Base-by-base conservation (phyloP, 2,329 filamentous ascomycete species). In the Fonsecaea pugnacius region DNA sequence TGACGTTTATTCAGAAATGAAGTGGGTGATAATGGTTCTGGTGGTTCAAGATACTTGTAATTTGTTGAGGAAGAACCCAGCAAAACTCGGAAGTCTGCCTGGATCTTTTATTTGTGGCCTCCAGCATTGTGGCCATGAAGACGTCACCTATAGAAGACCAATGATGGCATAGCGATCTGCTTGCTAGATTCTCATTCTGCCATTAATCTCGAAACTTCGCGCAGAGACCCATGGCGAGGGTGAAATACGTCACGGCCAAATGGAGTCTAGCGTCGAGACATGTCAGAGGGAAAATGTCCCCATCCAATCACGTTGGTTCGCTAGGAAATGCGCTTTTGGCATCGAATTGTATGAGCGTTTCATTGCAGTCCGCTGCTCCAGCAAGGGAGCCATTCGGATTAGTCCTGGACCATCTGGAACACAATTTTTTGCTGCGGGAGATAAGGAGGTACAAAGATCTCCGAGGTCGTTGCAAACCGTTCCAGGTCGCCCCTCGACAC, bases 121-220 rank as follows among this genome's bases (percentile, higher is more conserved):
- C 10, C 2, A 24, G 18, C 21, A 48, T 24, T 24, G 18, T 27
- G 43, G 43, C 18, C 21, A 9, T 21, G 18, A 48, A 48, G 43
- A 48, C 43, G 43, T 48, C 43, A 48, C 43, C 24, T 10, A 24
- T 48, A 2, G 21, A 24, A 21, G 21, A 10, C 43, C 43, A 48
- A 48, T 48, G 43, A 48, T 48, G 43, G 43, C 43, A 24, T 21
- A 21, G 43, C 56, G 32, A 55, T 50, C 43, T 48, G 9, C 43
- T 27, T 48, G 43, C 43, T 18, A 48, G 18, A 10, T 24, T 27
- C 21, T 27, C 43, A 24, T 48, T 46, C n/a, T 48, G 43, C 32
- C 10, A 51, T 14, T 35, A 10, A 52, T 59, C 57, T 59, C 57
- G 57, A 59, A 59, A 51, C 40, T 59, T 59, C 57, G 57, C 57